Conservation (phyloP, 1,139 yeast genomes). For the Candida sojae region DNA sequence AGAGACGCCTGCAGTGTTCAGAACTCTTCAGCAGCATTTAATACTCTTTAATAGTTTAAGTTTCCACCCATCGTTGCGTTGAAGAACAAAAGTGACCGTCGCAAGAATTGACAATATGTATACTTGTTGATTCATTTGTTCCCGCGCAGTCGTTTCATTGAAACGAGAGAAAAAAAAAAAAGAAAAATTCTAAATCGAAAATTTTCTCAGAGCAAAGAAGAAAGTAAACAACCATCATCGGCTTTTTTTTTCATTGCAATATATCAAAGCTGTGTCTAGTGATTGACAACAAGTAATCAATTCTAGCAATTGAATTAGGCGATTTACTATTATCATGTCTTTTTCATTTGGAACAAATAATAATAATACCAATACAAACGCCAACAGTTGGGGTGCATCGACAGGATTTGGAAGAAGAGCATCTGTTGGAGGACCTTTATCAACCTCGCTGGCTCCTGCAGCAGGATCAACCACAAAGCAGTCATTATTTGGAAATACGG, state of each 20-base stretch:
- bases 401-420: conserved; percentile 26
- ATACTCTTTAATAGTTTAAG: too few species aligned
- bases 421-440: conserved; percentile 15
- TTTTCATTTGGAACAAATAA: conserved; percentile 13
- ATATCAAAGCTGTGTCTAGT: too few species aligned
- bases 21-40: too few species aligned
- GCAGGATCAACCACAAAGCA: conserved; percentile 5
- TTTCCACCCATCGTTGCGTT: neutral
- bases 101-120: too few species aligned
- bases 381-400: conserved; percentile 22
- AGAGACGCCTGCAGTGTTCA: too few species aligned
- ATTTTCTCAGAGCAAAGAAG: neutral
- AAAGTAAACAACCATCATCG: conserved; percentile 1
- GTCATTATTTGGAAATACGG: conserved; percentile 16
- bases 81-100: too few species aligned
- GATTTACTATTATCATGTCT: conserved; percentile 7
- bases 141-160: neutral
- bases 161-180: neutral
- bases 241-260: too few species aligned
- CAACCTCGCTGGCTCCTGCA: conserved; percentile 11
- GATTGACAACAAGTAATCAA: neutral
- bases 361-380: neutral
- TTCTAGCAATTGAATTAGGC: neutral
- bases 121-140: neutral
- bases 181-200: neutral